Conservation (phyloP, 73 alveolate species). For the Vitrella brassicaformis region DNA sequence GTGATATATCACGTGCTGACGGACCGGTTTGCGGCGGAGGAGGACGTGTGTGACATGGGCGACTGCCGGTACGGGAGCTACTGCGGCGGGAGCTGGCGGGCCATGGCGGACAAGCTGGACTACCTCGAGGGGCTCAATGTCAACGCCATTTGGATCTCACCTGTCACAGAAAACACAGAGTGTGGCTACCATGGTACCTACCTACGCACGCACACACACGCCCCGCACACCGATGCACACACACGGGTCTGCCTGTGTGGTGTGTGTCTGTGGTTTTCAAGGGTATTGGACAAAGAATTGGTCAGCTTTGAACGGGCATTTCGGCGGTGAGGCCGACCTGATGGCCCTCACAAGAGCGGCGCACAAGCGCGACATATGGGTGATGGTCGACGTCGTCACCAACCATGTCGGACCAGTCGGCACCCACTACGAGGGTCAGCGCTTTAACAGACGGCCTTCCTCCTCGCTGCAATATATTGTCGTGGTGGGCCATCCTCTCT, state of each 20-base stretch:
- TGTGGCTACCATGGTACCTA: conserved; percentile 62
- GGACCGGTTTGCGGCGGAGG: conserved; percentile 40
- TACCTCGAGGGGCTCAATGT: conserved; percentile 60
- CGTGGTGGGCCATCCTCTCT: too few relatives aligned
- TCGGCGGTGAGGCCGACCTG: conserved; percentile 68
- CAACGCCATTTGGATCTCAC: conserved; percentile 78
- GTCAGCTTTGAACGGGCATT: conserved; percentile 57
- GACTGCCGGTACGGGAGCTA: conserved; percentile 26
- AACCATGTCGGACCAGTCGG: conserved; percentile 70
- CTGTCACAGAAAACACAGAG: conserved; percentile 61
- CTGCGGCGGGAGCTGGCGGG: conserved; percentile 73
- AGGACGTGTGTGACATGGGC: conserved; percentile 16
- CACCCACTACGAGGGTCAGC: conserved; percentile 37
- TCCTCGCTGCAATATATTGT: too few relatives aligned
- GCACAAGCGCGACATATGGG: conserved; percentile 55
- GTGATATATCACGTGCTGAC: conserved; percentile 50
- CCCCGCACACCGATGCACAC: too few relatives aligned
- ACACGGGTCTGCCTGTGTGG: too few relatives aligned
- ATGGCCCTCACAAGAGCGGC: conserved; percentile 38
- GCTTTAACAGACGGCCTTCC: too few relatives aligned
- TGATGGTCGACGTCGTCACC: conserved; percentile 80
- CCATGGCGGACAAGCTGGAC: conserved; percentile 46
- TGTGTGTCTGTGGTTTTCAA: too few relatives aligned
- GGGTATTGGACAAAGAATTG: conserved; percentile 71
- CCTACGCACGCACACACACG: too few relatives aligned